Conservation (phyloP, 139 green algal genomes). For the Micractinium conductrix region DNA sequence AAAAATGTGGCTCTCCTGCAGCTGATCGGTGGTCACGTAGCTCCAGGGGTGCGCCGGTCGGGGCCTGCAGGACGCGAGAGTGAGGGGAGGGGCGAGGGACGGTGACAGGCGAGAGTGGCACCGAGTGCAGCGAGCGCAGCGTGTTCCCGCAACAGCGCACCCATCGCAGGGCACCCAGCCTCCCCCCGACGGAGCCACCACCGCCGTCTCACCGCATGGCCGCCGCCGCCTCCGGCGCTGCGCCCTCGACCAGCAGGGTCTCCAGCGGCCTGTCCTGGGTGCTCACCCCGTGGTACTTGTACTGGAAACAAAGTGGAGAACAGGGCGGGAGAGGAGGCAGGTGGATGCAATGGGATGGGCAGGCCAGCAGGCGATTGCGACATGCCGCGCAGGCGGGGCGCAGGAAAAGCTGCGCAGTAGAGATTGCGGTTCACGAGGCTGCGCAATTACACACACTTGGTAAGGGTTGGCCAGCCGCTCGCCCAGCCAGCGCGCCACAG, state of each 20-base stretch:
- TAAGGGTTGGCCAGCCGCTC: conserved; percentile 72
- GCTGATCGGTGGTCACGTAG: conserved; percentile 30
- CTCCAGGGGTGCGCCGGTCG: conserved; percentile 17
- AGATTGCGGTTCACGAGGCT: not conserved
- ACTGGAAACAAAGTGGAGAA: not conserved
- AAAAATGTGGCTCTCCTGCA: conserved; percentile 18
- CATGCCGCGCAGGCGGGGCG: not conserved
- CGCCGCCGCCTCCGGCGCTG: not conserved
- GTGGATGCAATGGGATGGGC: not conserved
- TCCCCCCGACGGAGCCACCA: no score
- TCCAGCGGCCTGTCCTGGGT: conserved; percentile 37
- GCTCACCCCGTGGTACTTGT: conserved; percentile 60
- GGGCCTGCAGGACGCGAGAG: not conserved
- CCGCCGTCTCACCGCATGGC: not conserved
- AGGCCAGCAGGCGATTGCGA: not conserved
- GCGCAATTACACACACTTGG: not conserved
- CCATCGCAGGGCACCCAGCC: no score
- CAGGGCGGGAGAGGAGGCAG: not conserved
- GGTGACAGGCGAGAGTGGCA: no score
- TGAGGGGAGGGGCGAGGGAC: not conserved
- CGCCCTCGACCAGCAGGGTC: conserved; percentile 9
- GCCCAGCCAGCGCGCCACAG: conserved; percentile 82
- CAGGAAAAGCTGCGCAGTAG: not conserved
- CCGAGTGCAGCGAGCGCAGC: not conserved
- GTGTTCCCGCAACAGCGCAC: no score